Conservation (phyloP, 306 rosid species). For the Vigna radiata region DNA sequence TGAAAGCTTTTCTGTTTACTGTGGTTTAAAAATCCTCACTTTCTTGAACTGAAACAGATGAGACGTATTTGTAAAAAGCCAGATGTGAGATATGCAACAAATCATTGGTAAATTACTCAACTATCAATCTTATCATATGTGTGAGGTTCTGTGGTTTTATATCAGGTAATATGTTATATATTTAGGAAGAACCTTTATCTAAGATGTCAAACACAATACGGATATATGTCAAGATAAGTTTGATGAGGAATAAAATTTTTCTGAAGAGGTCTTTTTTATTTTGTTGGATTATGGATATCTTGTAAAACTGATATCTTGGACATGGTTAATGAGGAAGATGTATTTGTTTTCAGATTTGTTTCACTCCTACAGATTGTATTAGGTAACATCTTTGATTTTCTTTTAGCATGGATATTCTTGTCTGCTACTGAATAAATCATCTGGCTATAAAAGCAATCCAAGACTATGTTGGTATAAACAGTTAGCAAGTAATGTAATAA, state of each 20-base stretch:
- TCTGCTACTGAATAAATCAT: background rate
- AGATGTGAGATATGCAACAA: slow-evolving; percentile 1
- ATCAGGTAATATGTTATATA: background rate
- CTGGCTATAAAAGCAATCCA: background rate
- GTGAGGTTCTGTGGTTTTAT: background rate
- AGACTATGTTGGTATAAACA: background rate
- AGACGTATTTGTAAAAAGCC: background rate
- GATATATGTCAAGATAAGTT: background rate
- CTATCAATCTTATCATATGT: background rate
- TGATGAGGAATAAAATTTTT: background rate
- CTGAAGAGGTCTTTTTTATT: background rate
- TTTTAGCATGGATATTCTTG: background rate
- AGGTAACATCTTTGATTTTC: background rate
- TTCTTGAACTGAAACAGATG: background rate
- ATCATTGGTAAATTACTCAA: background rate
- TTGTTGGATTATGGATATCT: background rate
- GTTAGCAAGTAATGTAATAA: slow-evolving; percentile 4
- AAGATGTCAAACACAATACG: background rate
- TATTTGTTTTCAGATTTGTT: background rate
- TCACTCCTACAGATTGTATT: background rate
- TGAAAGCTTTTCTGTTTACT: background rate
- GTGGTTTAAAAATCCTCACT: slow-evolving; percentile 16
- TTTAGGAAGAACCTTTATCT: background rate
- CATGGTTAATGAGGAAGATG: background rate
- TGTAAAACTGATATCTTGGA: background rate